Conservation (phyloP, 2,329 filamentous ascomycete species). For the Plenodomus lindquistii region DNA sequence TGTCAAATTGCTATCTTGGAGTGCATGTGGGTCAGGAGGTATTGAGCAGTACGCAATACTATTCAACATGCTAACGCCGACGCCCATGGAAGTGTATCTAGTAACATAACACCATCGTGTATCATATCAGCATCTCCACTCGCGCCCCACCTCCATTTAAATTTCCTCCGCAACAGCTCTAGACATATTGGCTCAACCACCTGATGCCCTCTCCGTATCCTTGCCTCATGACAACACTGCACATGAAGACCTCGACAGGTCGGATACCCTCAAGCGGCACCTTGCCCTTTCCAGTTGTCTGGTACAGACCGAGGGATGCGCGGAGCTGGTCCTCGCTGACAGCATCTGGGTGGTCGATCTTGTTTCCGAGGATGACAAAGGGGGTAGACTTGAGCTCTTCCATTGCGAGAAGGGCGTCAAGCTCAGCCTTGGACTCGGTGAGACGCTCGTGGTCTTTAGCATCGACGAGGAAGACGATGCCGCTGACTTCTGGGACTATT, state of each 20-base stretch:
- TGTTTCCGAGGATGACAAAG: constrained; percentile 96
- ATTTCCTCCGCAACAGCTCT: constrained; percentile 6
- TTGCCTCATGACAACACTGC: constrained; percentile 97
- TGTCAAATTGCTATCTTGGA: background rate
- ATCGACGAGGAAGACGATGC: constrained; percentile 97
- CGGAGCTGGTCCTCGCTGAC: constrained; percentile 94
- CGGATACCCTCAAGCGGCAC: constrained; percentile 43
- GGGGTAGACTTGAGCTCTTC: constrained; percentile 95
- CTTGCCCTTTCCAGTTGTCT: constrained; percentile 53
- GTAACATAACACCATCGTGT: constrained; percentile 11
- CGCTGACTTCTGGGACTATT: constrained; percentile 51
- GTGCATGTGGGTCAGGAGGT: background rate
- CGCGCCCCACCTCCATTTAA: background rate
- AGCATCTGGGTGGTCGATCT: constrained; percentile 97
- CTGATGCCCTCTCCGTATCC: constrained; percentile 54
- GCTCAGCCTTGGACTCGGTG: constrained; percentile 91
- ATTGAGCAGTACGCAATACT: constrained; percentile 3
- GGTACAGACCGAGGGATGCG: constrained; percentile 89
- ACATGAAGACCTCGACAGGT: constrained; percentile 92
- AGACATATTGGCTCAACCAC: constrained; percentile 49
- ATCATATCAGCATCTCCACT: constrained; percentile 6
- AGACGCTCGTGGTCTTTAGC: constrained; percentile 97
- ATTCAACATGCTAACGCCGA: constrained; percentile 23
- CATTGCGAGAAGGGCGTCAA: constrained; percentile 92
- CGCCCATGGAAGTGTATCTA: constrained; percentile 15